Evolutionary conservation across 192 early-diverging fungal species (phyloP), one percentile per base, ranked within the genome.

Genomic region (Neocallimastix lanati): DNA sequence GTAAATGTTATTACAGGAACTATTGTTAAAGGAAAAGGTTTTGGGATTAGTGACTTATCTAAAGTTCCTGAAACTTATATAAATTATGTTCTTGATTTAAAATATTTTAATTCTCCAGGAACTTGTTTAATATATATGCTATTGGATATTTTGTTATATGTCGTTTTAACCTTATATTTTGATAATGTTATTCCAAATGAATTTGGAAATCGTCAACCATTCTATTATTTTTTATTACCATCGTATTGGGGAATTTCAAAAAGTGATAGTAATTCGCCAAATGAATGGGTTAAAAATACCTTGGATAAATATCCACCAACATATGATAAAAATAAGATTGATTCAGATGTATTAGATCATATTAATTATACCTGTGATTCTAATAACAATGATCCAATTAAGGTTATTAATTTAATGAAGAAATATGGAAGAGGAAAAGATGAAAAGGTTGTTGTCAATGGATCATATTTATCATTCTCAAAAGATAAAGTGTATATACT

Each of bases 161-260:
- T 78, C 27, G 29, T 93, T 28, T 81, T 94, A 78, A 90, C 88
- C 14, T 88, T 88, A 87, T 94, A 92, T 83, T 88, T 92, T 77
- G 92, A 94, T 80, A 87, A 90, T 76, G 85, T 94, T n/a, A 92
- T 94, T 76, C 91, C 91, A 0, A 86, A 92, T 83, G 93, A 94
- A 83, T 94, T 88, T 80, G 93, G 93, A n/a, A 85, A 83, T 77
- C 79, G 40, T 28, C 82, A 78, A 40, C 79, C 84, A 40, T 85
- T 81, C 0, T 80, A 86, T n/a, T 93, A 92, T 84, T 91, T 91
- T 80, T 77, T 93, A n/a, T 84, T 87, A 29, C 90, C 91, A 15
- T 81, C 84, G 50, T 93, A 91, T 81, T 93, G 91, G 85, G 92
- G 92, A 79, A 81, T 85, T 81, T 85, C 85, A 76, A 18, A 81